These are phyloP conservation scores for Boletus tylopilopsis DNA, from an alignment of 768 basidiomycete species.

Conservation along the genomic window DNA sequence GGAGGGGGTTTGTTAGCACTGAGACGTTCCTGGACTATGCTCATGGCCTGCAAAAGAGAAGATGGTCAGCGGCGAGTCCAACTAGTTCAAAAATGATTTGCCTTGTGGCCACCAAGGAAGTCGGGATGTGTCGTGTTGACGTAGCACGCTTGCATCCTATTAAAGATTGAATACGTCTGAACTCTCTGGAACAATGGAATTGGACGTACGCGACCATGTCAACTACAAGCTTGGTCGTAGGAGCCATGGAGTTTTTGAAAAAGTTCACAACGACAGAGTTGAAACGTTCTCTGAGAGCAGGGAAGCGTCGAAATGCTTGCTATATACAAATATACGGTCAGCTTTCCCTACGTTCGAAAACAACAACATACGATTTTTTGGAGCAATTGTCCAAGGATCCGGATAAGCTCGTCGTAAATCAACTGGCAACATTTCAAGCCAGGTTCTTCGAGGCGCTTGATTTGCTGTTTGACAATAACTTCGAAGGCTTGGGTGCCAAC, in stretches of 20 bases:
- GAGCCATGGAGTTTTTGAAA: conserved; percentile 91
- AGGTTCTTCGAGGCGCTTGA: conserved; percentile 94
- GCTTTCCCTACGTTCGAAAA: neutral
- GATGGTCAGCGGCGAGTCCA: neutral
- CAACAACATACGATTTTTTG: conserved; percentile 71
- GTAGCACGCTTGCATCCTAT: conserved; percentile 96
- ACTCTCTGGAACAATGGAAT: neutral
- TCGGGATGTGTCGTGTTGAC: conserved; percentile 99
- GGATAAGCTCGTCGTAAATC: conserved; percentile 95
- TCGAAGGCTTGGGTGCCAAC: conserved; percentile 98
- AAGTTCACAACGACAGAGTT: conserved; percentile 95
- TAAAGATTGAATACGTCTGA: conserved; percentile 2
- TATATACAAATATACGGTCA: conserved; percentile 30
- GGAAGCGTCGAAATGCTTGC: conserved; percentile 96
- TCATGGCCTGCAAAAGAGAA: conserved; percentile 62
- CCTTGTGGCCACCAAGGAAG: conserved; percentile 95
- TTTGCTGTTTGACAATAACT: conserved; percentile 98
- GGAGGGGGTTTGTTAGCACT: conserved; percentile 75
- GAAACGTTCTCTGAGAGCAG: conserved; percentile 94
- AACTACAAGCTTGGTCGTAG: conserved; percentile 90
- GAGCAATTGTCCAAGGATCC: conserved; percentile 91
- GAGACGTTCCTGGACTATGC: conserved; percentile 79
- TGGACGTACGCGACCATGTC: conserved; percentile 84
- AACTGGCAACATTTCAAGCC: conserved; percentile 90
- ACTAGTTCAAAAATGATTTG: conserved; percentile 17